Percentiles rank a stretch among this genome's conserved stretches.
Conservation (phyloP, 1,284 basidiomycete genomes). For the Trichosporon inkin region DNA sequence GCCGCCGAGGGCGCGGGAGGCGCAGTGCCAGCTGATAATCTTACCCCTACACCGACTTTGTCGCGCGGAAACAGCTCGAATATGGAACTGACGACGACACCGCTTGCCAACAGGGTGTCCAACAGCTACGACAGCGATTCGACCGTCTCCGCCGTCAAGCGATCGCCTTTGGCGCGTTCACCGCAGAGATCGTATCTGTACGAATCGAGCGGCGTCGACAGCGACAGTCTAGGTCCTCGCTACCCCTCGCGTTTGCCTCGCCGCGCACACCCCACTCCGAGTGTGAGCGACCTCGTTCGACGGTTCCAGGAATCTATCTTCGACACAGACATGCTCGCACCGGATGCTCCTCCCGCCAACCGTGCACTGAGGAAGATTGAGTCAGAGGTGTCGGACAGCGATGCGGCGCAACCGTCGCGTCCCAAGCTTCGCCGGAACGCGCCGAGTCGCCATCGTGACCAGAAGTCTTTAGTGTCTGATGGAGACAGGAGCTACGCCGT, state of each 20-base stretch:
- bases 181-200: conserved; percentile 7
- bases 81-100: conserved; percentile 21
- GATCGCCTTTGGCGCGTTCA: not conserved
- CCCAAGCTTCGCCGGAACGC: conserved; percentile 11
- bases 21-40: conserved; percentile 3
- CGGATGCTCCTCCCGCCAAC: not conserved
- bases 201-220: conserved; percentile 46
- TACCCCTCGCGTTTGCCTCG: conserved; percentile 67
- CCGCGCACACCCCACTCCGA: conserved; percentile 46
- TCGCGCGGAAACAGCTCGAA: conserved; percentile 8
- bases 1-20: not conserved
- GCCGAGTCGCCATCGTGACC: conserved; percentile 1
- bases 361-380: conserved; percentile 7
- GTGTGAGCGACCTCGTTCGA: conserved; percentile 77
- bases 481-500: conserved; percentile 83
- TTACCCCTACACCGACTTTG: conserved; percentile 19
- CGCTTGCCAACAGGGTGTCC: conserved; percentile 41
- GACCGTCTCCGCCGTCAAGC: conserved; percentile 68
- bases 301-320: conserved; percentile 57
- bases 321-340: conserved; percentile 18
- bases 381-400: conserved; percentile 47
- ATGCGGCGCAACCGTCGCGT: conserved; percentile 20
- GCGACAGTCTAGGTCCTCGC: conserved; percentile 30
- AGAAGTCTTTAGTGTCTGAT: conserved; percentile 59
- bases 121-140: conserved; percentile 75